These are phyloP conservation scores for Colletotrichum gigasporum DNA, from an alignment of 2,329 filamentous ascomycete species.

Conservation along the genomic window DNA sequence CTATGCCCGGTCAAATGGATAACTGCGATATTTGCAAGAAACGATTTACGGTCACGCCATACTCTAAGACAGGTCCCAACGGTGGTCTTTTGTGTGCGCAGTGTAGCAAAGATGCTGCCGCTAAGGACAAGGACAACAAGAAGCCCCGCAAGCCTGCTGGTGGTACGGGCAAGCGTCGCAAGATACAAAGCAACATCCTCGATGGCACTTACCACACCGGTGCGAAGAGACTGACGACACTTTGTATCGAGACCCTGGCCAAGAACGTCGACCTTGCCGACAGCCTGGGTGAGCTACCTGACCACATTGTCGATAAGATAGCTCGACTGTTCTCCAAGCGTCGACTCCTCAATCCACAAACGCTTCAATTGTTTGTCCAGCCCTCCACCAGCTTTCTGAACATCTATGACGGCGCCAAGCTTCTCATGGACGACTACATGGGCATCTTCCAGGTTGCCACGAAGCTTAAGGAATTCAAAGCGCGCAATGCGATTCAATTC, in stretches of 20 bases:
- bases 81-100: constrained; percentile 86
- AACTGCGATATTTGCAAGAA: constrained; percentile 89
- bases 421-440: constrained; percentile 80
- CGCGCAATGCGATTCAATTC: constrained; percentile 90
- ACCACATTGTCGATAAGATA: constrained; percentile 65
- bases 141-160: constrained; percentile 38
- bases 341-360: constrained; percentile 62
- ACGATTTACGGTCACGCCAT: constrained; percentile 91
- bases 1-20: constrained; percentile 84
- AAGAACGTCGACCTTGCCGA: constrained; percentile 71
- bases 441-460: constrained; percentile 82
- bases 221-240: constrained; percentile 72
- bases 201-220: constrained; percentile 76
- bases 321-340: constrained; percentile 69
- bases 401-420: constrained; percentile 69
- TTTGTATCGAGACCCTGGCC: constrained; percentile 70
- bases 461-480: constrained; percentile 73
- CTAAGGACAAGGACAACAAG: constrained; percentile 56
- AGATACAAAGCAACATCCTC: constrained; percentile 83
- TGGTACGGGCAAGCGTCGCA: constrained; percentile 73
- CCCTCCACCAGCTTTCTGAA: constrained; percentile 59
- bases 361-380: constrained; percentile 66
- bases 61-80: constrained; percentile 82
- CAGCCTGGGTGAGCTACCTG: constrained; percentile 68
- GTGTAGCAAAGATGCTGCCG: constrained; percentile 73